Percentiles rank a stretch among this genome's conserved stretches.
These are phyloP conservation scores for Stellera chamaejasme DNA, from an alignment of 345 rosid species.

Conservation along the genomic window DNA sequence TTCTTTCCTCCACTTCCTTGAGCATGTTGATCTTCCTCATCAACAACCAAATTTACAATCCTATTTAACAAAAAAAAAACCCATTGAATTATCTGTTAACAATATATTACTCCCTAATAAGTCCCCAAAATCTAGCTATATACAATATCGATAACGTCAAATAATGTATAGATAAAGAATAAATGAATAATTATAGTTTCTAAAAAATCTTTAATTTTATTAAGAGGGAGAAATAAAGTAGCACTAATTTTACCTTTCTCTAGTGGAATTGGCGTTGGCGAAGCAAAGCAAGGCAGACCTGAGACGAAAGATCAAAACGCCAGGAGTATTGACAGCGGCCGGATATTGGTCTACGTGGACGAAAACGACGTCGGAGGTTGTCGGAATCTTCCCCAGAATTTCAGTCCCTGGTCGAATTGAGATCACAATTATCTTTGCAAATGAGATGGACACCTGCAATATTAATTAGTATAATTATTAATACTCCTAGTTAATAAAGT, in stretches of 20 bases:
- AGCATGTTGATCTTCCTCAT: conserved; percentile 26
- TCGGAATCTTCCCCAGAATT: conserved; percentile 61
- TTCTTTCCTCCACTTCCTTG: conserved; percentile 20
- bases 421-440: conserved; percentile 63
- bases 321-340: conserved; percentile 54
- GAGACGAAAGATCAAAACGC: conserved; percentile 46
- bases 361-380: conserved; percentile 31
- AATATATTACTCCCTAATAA: too few species aligned
- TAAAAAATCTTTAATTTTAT: not conserved
- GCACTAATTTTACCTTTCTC: conserved; percentile 41
- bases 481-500: too few species aligned
- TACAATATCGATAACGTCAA: too few species aligned
- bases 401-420: conserved; percentile 70
- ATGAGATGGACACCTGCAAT: conserved; percentile 60
- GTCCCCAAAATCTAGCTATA: too few species aligned
- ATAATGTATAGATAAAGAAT: too few species aligned
- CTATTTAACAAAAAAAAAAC: conserved; percentile 15
- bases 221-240: not conserved
- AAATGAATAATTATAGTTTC: too few species aligned
- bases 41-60: conserved; percentile 39
- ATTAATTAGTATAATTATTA: too few species aligned
- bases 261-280: conserved; percentile 73
- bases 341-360: conserved; percentile 69
- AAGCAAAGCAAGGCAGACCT: conserved; percentile 81
- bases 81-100: too few species aligned